These are phyloP conservation scores for Apocynum venetum DNA, from an alignment of 257 asterid genomes.

Conservation along the genomic window DNA sequence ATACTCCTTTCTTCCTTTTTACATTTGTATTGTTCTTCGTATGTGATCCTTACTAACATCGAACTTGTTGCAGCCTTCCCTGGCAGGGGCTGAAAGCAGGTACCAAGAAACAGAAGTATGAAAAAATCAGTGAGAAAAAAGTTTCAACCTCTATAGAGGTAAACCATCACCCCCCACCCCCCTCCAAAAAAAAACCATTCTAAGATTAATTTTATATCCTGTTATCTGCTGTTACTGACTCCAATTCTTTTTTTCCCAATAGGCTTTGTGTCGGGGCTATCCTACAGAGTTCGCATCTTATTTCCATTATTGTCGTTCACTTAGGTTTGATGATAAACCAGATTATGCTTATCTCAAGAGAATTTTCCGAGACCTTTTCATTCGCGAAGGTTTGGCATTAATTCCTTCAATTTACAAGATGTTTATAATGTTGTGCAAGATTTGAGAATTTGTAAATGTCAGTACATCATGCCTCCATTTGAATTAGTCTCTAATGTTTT, in stretches of 20 bases:
- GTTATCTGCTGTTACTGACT: conserved; percentile 20
- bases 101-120: conserved; percentile 85
- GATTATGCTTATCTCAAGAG: conserved; percentile 79
- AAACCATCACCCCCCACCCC: conserved; percentile 9
- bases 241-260: conserved; percentile 5
- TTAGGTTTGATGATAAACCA: conserved; percentile 75
- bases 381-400: conserved; percentile 63
- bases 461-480: background rate
- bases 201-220: background rate
- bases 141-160: conserved; percentile 91
- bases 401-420: background rate
- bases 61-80: conserved; percentile 57
- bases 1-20: background rate
- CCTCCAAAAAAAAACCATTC: too few relatives aligned
- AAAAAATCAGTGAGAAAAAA: conserved; percentile 83
- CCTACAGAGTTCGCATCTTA: conserved; percentile 83
- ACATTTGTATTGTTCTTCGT: background rate
- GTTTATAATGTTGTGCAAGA: background rate
- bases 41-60: conserved; percentile 15
- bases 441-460: background rate
- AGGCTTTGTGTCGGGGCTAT: conserved; percentile 75
- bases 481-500: conserved; percentile 2
- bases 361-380: conserved; percentile 78
- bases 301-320: conserved; percentile 87
- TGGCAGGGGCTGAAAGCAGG: conserved; percentile 99